Evolutionary conservation across 2,329 filamentous ascomycete species (phyloP).

Genomic region (Monosporascus sp.): DNA sequence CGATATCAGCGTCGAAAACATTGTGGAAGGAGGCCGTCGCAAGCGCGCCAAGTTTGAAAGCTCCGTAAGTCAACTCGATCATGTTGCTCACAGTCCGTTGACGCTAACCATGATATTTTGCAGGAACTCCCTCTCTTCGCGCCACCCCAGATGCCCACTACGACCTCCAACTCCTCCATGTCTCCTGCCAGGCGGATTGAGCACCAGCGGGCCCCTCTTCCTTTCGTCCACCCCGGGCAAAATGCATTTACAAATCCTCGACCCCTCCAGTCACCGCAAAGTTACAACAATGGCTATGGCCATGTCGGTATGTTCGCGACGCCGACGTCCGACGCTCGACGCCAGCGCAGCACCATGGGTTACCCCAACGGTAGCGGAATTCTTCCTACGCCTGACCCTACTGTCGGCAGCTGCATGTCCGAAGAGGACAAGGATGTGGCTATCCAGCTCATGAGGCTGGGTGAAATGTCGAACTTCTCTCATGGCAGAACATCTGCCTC

Average conservation of each 20-base stretch:
- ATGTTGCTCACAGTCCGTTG: conserved; percentile 8
- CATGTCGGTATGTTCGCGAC: conserved; percentile 58
- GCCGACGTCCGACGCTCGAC: conserved; percentile 55
- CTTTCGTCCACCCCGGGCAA: conserved; percentile 70
- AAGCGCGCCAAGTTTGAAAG: conserved; percentile 95
- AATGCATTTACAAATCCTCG: conserved; percentile 75
- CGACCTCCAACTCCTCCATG: conserved; percentile 94
- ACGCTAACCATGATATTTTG: conserved; percentile 27
- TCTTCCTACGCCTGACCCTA: conserved; percentile 92
- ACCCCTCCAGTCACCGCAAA: conserved; percentile 78
- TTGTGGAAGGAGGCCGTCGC: conserved; percentile 91
- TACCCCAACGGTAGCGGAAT: conserved; percentile 54
- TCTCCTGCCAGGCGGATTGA: conserved; percentile 82
- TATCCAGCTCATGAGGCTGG: conserved; percentile 91
- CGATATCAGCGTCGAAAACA: conserved; percentile 97
- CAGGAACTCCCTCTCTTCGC: conserved; percentile 95
- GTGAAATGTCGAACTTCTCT: conserved; percentile 88
- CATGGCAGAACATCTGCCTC: conserved; percentile 91
- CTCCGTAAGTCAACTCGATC: conserved; percentile 66
- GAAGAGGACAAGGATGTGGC: conserved; percentile 93
- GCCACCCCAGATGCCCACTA: conserved; percentile 86
- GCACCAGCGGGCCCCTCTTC: conserved; percentile 65
- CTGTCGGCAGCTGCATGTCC: conserved; percentile 91
- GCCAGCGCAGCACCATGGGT: conserved; percentile 58
- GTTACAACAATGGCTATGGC: conserved; percentile 53